Evolutionary conservation across 768 basidiomycete genomes (phyloP), one percentile per base, ranked within the genome.

Genomic region (Boletales sp.): DNA sequence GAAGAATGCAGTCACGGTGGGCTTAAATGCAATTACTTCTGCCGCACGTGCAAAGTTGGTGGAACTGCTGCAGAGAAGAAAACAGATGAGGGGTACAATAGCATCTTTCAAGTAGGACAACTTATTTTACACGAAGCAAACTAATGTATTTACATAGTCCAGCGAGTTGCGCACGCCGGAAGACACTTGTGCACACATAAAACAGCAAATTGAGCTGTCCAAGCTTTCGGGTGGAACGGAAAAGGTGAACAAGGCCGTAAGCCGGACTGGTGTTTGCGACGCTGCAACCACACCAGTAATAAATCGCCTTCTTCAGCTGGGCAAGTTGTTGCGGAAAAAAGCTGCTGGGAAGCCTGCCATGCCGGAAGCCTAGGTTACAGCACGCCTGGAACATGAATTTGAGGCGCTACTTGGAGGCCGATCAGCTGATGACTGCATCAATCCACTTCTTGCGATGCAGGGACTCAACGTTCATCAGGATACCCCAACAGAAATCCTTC

Each of bases 211-310:
- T 2, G 5, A 45, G 8, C 30, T 54, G n/a, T 43, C 51, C 0
- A 53, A 12, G 40, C 17, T 43, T 0, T 43, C 53, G 8, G 50
- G 54, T 15, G 56, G 47, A 1, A 58, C 37, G 0, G 47, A 53
- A 1, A 62, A 62, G 13, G 43, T 62, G 0, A 53, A 29, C 8
- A 43, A 24, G 0, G 12, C 38, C 2, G 10, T 76, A 37, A 69
- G 70, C 1, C 69, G 73, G 45, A 72, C 76, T 42, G 73, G 74
- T 0, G 32, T 51, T 5, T 53, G 69, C 12, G 60, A 75, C 7
- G 58, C 68, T 0, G 46, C 57, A 1, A 61, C 65, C 24, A 63
- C 74, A 14, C 27, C 46, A 0, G 45, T 74, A 2, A 69, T 58
- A 0, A 70, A 60, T 64, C 70, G 37, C 7, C 62, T 43, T 37